A percentile compares a stretch with the other conserved stretches of the same genome.
Conservation (phyloP, 495 filamentous ascomycete species). For the Lophium mytilinum region DNA sequence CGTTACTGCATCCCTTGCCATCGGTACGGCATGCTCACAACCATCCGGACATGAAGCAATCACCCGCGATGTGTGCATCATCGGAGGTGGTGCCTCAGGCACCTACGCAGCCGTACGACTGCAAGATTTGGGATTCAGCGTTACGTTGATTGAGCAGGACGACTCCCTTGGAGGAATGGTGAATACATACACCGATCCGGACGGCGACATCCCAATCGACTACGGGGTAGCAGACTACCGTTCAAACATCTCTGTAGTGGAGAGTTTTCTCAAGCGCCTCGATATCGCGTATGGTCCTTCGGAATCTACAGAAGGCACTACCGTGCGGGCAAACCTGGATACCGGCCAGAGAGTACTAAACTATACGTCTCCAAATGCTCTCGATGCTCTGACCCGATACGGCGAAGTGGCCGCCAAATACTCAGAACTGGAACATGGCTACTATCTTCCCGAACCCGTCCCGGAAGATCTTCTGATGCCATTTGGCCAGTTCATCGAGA, state of each 20-base stretch:
- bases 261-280: constrained; percentile 36
- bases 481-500: constrained; percentile 38
- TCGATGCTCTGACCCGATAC: constrained; percentile 24
- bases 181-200: constrained; percentile 39
- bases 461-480: constrained; percentile 38
- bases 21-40: too few species aligned
- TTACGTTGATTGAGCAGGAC: constrained; percentile 40
- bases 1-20: too few species aligned
- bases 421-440: constrained; percentile 33
- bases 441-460: constrained; percentile 37
- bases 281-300: constrained; percentile 20
- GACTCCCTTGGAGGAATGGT: constrained; percentile 39
- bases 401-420: constrained; percentile 31
- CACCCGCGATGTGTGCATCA: constrained; percentile 37
- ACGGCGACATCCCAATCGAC: constrained; percentile 37
- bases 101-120: constrained; percentile 43
- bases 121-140: constrained; percentile 34
- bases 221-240: constrained; percentile 39
- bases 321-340: constrained; percentile 13
- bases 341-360: constrained; percentile 16
- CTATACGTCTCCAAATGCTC: constrained; percentile 15
- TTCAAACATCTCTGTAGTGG: constrained; percentile 30
- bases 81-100: constrained; percentile 43
- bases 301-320: not conserved
- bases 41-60: constrained; percentile 1